Evolutionary conservation across 2,329 filamentous ascomycete species (phyloP), one percentile per base, ranked within the genome.

Genomic region (Trichoderma polysporum): DNA sequence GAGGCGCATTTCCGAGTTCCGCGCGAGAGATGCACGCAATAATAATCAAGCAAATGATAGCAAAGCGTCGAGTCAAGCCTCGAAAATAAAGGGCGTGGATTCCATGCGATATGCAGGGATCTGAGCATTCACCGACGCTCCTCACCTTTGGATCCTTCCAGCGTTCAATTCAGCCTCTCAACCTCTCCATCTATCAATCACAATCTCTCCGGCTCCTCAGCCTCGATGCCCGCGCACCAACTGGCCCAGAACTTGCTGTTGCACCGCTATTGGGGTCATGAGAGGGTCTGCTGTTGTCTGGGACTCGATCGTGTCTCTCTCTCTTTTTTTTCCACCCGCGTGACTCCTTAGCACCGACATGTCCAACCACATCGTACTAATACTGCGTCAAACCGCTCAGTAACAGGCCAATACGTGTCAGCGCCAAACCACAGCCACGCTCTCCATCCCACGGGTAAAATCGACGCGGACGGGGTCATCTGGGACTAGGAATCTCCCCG

Each of bases 371-470:
- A 45, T 45, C n/a, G 58, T 33, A 25, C 59, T 39, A 33, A 41
- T 53, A 37, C 49, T 29, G 47, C 49, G 25, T 54, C 59, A n/a
- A 49, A 17, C 35, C 59, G 1, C 33, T 39, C 35, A 63, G 25
- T 53, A 53, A 54, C 47, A 63, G 33, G 59, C 45, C 19, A 9
- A 63, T 63, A 45, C 49, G 59, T 63, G 49, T 63, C 59, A 54
- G 59, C 59, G 49, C 59, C 59, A 41, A 63, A 63, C 59, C 59
- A 54, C 59, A 63, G 47, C 47, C 59, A 63, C 59, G 33, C 27
- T n/a, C 35, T 53, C 41, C 49, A 54, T 62, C 59, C 59, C 27
- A 29, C 59, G 22, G 10, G 47, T 25, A 3, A 25, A 25, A 13
- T 25, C 22, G 47, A 37, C 17, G 50, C 58, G 29, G 22, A 22